Percentiles rank a stretch among this genome's conserved stretches.
Evolutionary conservation across 371 early-diverging fungal genomes (phyloP).

Genomic region (Mortierella sp.): DNA sequence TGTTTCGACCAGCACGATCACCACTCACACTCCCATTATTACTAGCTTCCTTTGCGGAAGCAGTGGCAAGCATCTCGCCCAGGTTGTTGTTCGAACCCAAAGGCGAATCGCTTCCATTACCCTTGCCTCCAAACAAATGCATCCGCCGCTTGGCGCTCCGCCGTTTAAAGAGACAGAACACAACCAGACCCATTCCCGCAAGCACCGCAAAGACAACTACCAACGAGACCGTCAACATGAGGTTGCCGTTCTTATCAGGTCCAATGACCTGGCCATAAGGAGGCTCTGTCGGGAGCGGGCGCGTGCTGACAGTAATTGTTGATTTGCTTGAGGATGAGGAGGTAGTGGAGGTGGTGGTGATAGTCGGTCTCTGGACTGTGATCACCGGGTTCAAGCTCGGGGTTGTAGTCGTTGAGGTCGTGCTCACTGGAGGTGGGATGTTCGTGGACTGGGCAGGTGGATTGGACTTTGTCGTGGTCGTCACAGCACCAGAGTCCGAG

Average conservation of each 20-base stretch:
- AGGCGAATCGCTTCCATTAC: background rate
- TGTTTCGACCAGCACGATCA: background rate
- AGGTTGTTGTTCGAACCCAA: background rate
- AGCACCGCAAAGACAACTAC: slow-evolving; percentile 37
- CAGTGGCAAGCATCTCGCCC: background rate
- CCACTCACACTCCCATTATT: background rate
- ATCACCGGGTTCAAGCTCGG: too few relatives aligned
- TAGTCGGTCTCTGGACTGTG: too few relatives aligned
- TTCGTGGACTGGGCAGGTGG: too few relatives aligned
- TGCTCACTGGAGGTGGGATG: too few relatives aligned
- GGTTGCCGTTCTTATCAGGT: slow-evolving; percentile 2
- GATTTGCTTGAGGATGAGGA: too few relatives aligned
- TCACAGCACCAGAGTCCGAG: too few relatives aligned
- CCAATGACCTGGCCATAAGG: slow-evolving; percentile 10
- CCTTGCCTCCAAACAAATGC: slow-evolving; percentile 15
- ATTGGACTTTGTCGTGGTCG: too few relatives aligned
- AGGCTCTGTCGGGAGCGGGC: slow-evolving; percentile 9
- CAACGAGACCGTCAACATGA: slow-evolving; percentile 40
- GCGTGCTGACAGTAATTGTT: too few relatives aligned
- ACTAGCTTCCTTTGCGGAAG: background rate
- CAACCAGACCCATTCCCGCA: slow-evolving; percentile 27
- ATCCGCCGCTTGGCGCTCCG: slow-evolving; percentile 15
- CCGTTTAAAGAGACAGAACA: slow-evolving; percentile 33
- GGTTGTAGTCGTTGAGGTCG: too few relatives aligned
- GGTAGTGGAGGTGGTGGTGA: too few relatives aligned